phyloP scores from a whole-genome alignment of 345 rosid genomes.

The Kernera saxatilis region DNA sequence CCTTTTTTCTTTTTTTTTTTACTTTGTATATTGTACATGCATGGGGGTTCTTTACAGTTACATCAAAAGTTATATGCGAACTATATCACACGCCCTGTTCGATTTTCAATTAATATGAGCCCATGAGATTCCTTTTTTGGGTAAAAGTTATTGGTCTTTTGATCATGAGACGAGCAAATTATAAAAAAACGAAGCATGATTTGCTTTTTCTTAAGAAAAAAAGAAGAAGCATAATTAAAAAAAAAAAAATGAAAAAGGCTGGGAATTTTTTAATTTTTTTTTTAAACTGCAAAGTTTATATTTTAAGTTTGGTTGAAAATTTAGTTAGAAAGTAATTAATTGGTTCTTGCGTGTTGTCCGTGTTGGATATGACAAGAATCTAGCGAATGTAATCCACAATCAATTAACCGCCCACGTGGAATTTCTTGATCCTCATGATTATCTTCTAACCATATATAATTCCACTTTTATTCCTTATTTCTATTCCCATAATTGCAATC shows the following conservation, averaged over 20 bases:
- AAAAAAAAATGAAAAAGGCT: too few relatives aligned
- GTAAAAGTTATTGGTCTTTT: background rate
- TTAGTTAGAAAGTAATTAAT: constrained; percentile 18
- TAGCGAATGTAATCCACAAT: constrained; percentile 26
- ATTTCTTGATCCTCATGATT: constrained; percentile 16
- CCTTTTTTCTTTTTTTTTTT: background rate
- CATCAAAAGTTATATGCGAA: background rate
- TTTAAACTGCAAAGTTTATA: too few relatives aligned
- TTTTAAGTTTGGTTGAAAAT: background rate
- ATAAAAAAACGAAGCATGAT: background rate
- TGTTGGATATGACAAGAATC: constrained; percentile 34
- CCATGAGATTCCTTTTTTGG: background rate
- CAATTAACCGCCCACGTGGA: constrained; percentile 23
- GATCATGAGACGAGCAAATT: background rate
- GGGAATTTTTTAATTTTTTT: too few relatives aligned
- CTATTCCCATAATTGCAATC: constrained; percentile 5
- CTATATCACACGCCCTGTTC: background rate
- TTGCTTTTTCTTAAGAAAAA: background rate
- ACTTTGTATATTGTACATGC: background rate
- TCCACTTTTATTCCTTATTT: background rate
- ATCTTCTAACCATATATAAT: background rate
- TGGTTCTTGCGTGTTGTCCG: constrained; percentile 26
- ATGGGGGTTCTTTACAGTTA: background rate
- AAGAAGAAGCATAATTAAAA: background rate
- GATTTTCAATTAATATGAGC: background rate